phyloP scores from a whole-genome alignment of 2,329 filamentous ascomycete genomes.

The Leptodontidium sp. region DNA sequence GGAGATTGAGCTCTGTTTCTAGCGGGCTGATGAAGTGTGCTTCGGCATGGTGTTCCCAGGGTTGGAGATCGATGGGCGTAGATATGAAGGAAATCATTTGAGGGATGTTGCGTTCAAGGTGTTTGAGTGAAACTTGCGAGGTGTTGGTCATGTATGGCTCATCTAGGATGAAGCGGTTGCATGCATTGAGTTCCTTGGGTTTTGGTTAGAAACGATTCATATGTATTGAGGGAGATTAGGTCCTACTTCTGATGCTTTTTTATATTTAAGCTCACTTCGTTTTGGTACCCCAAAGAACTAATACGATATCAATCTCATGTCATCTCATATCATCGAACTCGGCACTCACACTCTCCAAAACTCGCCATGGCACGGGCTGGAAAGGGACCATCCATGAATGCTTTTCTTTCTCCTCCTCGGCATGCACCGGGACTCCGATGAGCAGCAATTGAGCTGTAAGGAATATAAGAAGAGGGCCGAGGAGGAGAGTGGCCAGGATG shows the following conservation, averaged over 20 bases:
- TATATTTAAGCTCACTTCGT: constrained; percentile 38
- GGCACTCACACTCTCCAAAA: constrained; percentile 8
- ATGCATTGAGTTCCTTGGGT: constrained; percentile 46
- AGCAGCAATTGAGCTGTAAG: constrained; percentile 41
- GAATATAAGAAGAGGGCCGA: constrained; percentile 35
- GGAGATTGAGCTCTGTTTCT: constrained; percentile 60
- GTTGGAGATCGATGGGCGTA: constrained; percentile 66
- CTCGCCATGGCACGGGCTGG: constrained; percentile 25
- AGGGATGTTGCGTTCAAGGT: constrained; percentile 55
- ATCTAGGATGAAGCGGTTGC: constrained; percentile 52
- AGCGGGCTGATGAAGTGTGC: constrained; percentile 52
- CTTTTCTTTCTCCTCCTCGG: constrained; percentile 28
- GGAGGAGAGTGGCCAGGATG: constrained; percentile 34
- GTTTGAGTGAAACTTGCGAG: constrained; percentile 49
- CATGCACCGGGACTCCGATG: constrained; percentile 25
- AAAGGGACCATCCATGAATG: constrained; percentile 51
- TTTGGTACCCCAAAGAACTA: constrained; percentile 45
- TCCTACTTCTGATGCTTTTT: constrained; percentile 39
- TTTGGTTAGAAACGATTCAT: constrained; percentile 48
- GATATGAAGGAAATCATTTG: constrained; percentile 66
- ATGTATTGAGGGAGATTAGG: neutral
- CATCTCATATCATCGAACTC: neutral
- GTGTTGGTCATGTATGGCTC: constrained; percentile 55
- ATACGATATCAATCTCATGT: constrained; percentile 4
- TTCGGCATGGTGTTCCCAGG: constrained; percentile 65